Base-by-base conservation (phyloP, 2,329 filamentous ascomycete species). In the Aphanoascus verrucosus region DNA sequence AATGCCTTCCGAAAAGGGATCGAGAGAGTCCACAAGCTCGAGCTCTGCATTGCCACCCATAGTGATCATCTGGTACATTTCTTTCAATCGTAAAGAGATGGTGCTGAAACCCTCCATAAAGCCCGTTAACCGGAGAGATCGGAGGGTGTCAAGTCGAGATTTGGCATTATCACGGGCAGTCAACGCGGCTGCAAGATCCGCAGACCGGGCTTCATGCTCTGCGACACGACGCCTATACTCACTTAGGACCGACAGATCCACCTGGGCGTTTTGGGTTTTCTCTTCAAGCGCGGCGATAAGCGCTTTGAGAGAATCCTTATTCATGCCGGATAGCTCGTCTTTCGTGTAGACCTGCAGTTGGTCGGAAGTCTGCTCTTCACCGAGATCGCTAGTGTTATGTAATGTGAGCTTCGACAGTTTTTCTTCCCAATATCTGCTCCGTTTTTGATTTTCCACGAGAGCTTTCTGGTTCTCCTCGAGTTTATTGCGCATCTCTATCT, bases 31-130 rank as follows among this genome's bases (percentile, higher is more conserved):
- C 40, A 98, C 93, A 20, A 98, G 82, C 69, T 98, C 94, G 11
- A 98, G 80, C 72, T 98, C 93, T 0, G 93, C 93, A 63, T 98
- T 98, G 53, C 93, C 93, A 57, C 93, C 93, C 89, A 98, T 97
- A 19, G 93, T 98, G 68, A 98, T 98, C 90, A 98, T 96, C 68
- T 98, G 93, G 73, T 98, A 98, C 93, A 98, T 98, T 66, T 98
- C 93, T 75, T 98, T 98, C 44, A 98, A 77, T 0, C 91, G 86
- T 20, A 96, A 77, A 1, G 91, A 97, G 69, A 98, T 98, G 58
- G 82, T 85, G 64, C 85, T 85, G 74, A 98, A 97, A 38, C 94
- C 93, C 66, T 94, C 88, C 90, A 97, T 97, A 78, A 98, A 98
- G 35, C 93, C 91, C 62, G 96, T 91, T 6, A 97, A 77, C 31